Conservation (phyloP, 1,284 basidiomycete species). For the Apiotrichum mycotoxinovorans region DNA sequence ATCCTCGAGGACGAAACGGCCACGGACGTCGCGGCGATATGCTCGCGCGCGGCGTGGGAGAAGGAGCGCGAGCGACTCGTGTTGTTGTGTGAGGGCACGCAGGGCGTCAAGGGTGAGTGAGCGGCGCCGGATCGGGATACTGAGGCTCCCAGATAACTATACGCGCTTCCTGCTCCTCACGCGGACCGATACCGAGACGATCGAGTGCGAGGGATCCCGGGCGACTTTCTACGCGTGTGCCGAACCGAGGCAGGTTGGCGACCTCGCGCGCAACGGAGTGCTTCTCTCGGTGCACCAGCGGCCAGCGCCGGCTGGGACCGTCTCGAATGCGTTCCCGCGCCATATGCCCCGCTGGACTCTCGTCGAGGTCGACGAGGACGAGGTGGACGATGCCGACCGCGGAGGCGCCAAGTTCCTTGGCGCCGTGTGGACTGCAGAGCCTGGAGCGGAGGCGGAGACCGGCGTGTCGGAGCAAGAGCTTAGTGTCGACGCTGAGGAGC, state of each 20-base stretch:
- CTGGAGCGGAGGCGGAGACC: neutral
- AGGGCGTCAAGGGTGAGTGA: constrained; percentile 40
- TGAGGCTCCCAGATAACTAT: constrained; percentile 43
- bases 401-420: neutral
- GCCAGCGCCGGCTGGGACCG: constrained; percentile 6
- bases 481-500: neutral
- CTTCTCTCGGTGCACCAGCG: constrained; percentile 7
- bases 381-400: neutral
- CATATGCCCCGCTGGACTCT: constrained; percentile 7
- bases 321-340: constrained; percentile 1
- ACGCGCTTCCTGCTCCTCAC: constrained; percentile 47
- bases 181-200: constrained; percentile 1
- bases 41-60: constrained; percentile 35
- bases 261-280: neutral
- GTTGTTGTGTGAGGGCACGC: constrained; percentile 39
- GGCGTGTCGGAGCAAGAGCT: neutral
- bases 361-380: constrained; percentile 3
- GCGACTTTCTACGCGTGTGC: constrained; percentile 5
- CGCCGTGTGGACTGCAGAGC: neutral
- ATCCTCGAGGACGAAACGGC: constrained; percentile 18
- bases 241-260: neutral
- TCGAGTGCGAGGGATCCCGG: neutral
- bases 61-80: constrained; percentile 29
- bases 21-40: constrained; percentile 41
- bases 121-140: neutral